Base-by-base conservation (phyloP, 129 eudicot species). In the Centaurea solstitialis region DNA sequence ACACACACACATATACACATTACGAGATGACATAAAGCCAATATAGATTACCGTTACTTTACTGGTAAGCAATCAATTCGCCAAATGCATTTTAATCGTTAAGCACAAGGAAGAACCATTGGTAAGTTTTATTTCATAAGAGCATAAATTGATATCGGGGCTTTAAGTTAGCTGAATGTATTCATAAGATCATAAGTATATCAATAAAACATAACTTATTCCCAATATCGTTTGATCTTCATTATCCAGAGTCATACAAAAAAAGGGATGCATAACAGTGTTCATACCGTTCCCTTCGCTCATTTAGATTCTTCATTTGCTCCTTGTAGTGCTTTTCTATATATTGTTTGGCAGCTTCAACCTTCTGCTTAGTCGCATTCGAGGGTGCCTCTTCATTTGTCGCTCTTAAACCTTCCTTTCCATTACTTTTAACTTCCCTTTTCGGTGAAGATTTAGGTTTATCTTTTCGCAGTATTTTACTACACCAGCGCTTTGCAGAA, bases 281-380 rank as follows among this genome's bases (percentile, higher is more conserved):
- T 40, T 65, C 89, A 85, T 93, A 95, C 99, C 99, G 88, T 84
- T 95, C 99, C 84, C 83, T 88, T 28, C 99, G 87, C 81, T 92
- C 98, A 80, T 95, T 93, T 82, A 95, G 75, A 87, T 88, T 95
- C 90, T 89, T 93, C 99, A 93, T 95, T 77, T 95, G 99, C 85
- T 95, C 98, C 86, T 95, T 91, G 81, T 95, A 95, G 86, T 95
- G 98, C 89, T 93, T 93, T 84, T 95, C 99, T 47, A 95, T 95
- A 62, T 95, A 95, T 79, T 95, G 99, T 84, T 93, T 95, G 24
- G 99, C 99, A 50, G 99, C 99, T 74, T 91, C 99, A 74, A 85
- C 99, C 87, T 95, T 95, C 90, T 93, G 97, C 75, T 95, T 91
- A 22, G 99, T 95, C 15, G 98, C 98, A 74, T 76, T 87, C 70